Evolutionary conservation across 2,329 filamentous ascomycete species (phyloP).

Genomic region (Phyllosticta capitalensis): DNA sequence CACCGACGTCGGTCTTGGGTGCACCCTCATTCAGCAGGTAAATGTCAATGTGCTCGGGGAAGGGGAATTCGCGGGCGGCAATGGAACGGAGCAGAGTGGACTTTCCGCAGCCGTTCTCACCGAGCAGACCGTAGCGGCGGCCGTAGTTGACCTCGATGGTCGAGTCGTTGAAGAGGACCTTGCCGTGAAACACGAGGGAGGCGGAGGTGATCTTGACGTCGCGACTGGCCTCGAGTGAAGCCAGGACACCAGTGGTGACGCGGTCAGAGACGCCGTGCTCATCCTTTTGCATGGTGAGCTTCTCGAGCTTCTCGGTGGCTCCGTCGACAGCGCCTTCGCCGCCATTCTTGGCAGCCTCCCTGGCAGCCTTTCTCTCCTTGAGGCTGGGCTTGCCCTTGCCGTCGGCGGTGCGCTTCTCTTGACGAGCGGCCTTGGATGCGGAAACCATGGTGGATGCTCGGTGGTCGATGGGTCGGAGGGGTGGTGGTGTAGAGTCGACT

Average conservation of each 20-base stretch:
- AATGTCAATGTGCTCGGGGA: slow-evolving; percentile 94
- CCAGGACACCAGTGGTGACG: slow-evolving; percentile 93
- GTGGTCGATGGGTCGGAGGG: slow-evolving; percentile 9
- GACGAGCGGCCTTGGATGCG: slow-evolving; percentile 58
- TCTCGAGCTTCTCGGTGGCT: slow-evolving; percentile 71
- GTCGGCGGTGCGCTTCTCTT: slow-evolving; percentile 56
- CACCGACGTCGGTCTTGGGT: slow-evolving; percentile 76
- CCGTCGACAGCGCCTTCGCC: slow-evolving; percentile 30
- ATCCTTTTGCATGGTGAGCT: slow-evolving; percentile 86
- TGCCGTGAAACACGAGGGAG: slow-evolving; percentile 94
- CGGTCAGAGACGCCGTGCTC: slow-evolving; percentile 93
- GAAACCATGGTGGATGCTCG: slow-evolving; percentile 47
- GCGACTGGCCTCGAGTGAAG: slow-evolving; percentile 73
- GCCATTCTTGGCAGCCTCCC: slow-evolving; percentile 55
- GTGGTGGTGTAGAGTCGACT: slow-evolving; percentile 1
- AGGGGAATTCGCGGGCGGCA: slow-evolving; percentile 83
- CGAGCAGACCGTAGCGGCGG: slow-evolving; percentile 85
- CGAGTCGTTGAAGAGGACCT: slow-evolving; percentile 87
- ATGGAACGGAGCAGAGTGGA: slow-evolving; percentile 96
- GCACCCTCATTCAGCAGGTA: slow-evolving; percentile 98
- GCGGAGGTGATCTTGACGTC: slow-evolving; percentile 95
- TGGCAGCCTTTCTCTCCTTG: slow-evolving; percentile 61
- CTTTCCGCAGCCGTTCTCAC: slow-evolving; percentile 99
- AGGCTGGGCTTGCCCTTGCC: slow-evolving; percentile 67
- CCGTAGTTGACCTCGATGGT: slow-evolving; percentile 89